These are phyloP conservation scores for Phytopythium mirpurense DNA, from an alignment of 352 stramenopile species.

Conservation along the genomic window DNA sequence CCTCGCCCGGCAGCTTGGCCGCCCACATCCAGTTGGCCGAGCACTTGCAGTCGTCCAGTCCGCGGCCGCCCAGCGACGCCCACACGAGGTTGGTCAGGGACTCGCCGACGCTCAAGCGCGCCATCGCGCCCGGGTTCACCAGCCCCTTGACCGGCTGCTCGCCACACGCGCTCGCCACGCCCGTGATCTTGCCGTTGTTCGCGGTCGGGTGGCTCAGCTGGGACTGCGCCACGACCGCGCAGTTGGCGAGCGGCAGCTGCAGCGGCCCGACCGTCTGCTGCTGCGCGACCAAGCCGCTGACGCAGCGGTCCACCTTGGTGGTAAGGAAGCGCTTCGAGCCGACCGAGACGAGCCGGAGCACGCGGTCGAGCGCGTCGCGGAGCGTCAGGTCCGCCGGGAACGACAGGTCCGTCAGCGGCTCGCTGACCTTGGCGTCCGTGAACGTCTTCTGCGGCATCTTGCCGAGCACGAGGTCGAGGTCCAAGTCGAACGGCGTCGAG, in stretches of 20 bases:
- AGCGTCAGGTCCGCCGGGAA: slow-evolving; percentile 90
- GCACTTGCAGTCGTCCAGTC: slow-evolving; percentile 96
- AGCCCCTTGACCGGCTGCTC: slow-evolving; percentile 98
- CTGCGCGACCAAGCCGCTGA: slow-evolving; percentile 97
- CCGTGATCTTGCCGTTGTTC: slow-evolving; percentile 81
- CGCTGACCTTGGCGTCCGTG: slow-evolving; percentile 71
- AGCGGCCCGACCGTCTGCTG: slow-evolving; percentile 98
- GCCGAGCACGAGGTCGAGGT: slow-evolving; percentile 96
- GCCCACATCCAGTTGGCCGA: slow-evolving; percentile 99
- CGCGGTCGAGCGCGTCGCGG: slow-evolving; percentile 89
- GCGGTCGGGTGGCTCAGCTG: slow-evolving; percentile 81
- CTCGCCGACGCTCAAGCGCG: slow-evolving; percentile 95
- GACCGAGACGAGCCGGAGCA: slow-evolving; percentile 94
- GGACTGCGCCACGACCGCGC: slow-evolving; percentile 95
- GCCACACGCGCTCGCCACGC: slow-evolving; percentile 95
- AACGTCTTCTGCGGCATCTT: slow-evolving; percentile 99
- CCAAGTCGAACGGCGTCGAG: slow-evolving; percentile 95
- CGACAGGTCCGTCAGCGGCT: slow-evolving; percentile 44
- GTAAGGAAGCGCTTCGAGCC: slow-evolving; percentile 98
- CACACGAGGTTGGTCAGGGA: slow-evolving; percentile 99
- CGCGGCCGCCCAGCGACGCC: slow-evolving; percentile 87
- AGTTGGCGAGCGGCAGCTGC: slow-evolving; percentile 96
- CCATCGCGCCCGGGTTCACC: slow-evolving; percentile 94
- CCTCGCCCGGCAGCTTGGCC: slow-evolving; percentile 98
- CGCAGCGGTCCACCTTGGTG: slow-evolving; percentile 96